Percentiles rank a stretch among this genome's conserved stretches.
Conservation (phyloP, 1,284 basidiomycete genomes). For the Rhizopogon parksii region DNA sequence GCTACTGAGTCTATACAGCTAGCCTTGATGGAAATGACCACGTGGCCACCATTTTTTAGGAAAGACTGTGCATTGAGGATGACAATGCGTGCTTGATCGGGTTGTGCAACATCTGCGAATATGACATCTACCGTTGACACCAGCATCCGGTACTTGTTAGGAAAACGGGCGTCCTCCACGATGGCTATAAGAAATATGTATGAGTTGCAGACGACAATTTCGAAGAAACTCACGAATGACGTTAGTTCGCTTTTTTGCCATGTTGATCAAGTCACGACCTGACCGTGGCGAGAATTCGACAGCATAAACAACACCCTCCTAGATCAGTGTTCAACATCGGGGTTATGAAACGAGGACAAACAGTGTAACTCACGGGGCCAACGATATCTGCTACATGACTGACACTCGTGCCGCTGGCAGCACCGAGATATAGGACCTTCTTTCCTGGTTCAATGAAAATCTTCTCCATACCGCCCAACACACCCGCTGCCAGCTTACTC, state of each 20-base stretch:
- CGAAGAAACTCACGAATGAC: slow-evolving; percentile 76
- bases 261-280: slow-evolving; percentile 96
- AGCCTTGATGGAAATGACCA: slow-evolving; percentile 98
- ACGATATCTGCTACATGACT: slow-evolving; percentile 98
- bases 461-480: slow-evolving; percentile 91
- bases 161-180: slow-evolving; percentile 93
- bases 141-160: slow-evolving; percentile 94
- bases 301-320: slow-evolving; percentile 96
- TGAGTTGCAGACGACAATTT: background rate
- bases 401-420: slow-evolving; percentile 94
- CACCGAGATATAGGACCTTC: slow-evolving; percentile 97
- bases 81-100: slow-evolving; percentile 96
- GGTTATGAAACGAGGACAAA: slow-evolving; percentile 8
- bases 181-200: slow-evolving; percentile 57
- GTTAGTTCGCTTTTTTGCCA: slow-evolving; percentile 99
- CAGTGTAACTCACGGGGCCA: slow-evolving; percentile 65
- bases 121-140: slow-evolving; percentile 91
- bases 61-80: slow-evolving; percentile 92
- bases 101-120: slow-evolving; percentile 98
- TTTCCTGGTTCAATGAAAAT: slow-evolving; percentile 93
- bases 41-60: slow-evolving; percentile 91
- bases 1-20: slow-evolving; percentile 97
- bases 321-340: slow-evolving; percentile 11
- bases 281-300: slow-evolving; percentile 98
- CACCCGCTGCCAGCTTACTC: slow-evolving; percentile 94